These are phyloP conservation scores for Thelephora terrestris DNA, from an alignment of 1,284 basidiomycete species.

Conservation along the genomic window DNA sequence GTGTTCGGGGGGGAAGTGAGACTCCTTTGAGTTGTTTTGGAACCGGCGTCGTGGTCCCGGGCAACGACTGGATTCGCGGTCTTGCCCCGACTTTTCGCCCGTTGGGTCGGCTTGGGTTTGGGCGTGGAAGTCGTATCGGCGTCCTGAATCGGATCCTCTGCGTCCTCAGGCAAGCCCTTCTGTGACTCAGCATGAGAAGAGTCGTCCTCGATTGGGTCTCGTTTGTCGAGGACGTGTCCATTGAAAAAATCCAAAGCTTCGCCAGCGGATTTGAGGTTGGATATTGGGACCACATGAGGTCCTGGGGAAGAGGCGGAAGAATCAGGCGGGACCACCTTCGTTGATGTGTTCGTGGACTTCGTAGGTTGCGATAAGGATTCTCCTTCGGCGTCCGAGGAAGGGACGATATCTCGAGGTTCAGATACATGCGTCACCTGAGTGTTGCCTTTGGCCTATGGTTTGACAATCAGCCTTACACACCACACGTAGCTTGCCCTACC, in stretches of 20 bases:
- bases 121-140: slow-evolving; percentile 7
- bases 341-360: neutral
- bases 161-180: slow-evolving; percentile 1
- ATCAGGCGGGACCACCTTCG: neutral
- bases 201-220: neutral
- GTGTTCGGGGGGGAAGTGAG: neutral
- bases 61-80: neutral
- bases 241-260: neutral
- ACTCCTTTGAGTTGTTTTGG: neutral
- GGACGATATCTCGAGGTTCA: no score
- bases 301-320: slow-evolving; percentile 1
- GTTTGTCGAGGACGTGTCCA: neutral
- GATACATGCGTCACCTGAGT: neutral
- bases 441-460: neutral
- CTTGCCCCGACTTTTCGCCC: slow-evolving; percentile 5
- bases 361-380: neutral
- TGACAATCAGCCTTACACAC: neutral
- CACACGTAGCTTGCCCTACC: no score
- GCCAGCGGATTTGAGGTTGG: neutral
- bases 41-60: neutral
- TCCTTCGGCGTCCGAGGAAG: slow-evolving; percentile 11
- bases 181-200: neutral
- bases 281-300: neutral
- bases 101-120: slow-evolving; percentile 5
- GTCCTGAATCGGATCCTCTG: slow-evolving; percentile 12